Conservation (phyloP, 1,139 yeast species). For the Candida sp. region DNA sequence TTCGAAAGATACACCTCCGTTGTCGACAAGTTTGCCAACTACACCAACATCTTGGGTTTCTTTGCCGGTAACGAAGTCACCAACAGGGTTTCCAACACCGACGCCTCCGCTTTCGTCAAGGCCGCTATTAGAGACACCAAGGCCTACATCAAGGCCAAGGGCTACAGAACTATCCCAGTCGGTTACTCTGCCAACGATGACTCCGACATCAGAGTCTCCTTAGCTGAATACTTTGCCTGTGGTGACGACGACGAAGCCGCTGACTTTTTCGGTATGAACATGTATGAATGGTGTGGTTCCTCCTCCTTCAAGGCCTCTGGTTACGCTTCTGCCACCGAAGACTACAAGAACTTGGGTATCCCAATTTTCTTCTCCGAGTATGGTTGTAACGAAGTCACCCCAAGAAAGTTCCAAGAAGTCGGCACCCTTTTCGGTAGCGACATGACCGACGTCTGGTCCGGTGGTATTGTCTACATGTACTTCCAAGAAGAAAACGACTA, state of each 20-base stretch:
- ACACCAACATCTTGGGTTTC: constrained; percentile 82
- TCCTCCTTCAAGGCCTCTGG: constrained; percentile 72
- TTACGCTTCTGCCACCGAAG: constrained; percentile 71
- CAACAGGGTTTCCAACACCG: constrained; percentile 72
- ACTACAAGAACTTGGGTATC: constrained; percentile 70
- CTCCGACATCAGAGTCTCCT: constrained; percentile 64
- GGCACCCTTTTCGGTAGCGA: constrained; percentile 60
- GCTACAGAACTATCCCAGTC: constrained; percentile 77
- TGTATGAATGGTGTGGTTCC: constrained; percentile 96
- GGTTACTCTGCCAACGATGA: constrained; percentile 94
- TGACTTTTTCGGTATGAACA: constrained; percentile 93
- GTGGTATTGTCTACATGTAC: constrained; percentile 92
- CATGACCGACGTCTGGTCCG: constrained; percentile 88
- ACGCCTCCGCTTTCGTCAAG: constrained; percentile 85
- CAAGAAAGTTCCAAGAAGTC: constrained; percentile 78
- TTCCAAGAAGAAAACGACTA: constrained; percentile 81
- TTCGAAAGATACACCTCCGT: constrained; percentile 76
- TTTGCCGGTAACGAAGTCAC: constrained; percentile 94
- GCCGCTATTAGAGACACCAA: constrained; percentile 90
- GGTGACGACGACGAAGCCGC: constrained; percentile 70
- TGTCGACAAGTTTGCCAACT: constrained; percentile 71
- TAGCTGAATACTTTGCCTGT: constrained; percentile 87
- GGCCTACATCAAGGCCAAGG: constrained; percentile 67
- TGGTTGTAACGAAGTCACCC: constrained; percentile 76
- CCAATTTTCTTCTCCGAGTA: constrained; percentile 93